phyloP scores from a whole-genome alignment of 768 basidiomycete genomes.

The Suillus paluster region DNA sequence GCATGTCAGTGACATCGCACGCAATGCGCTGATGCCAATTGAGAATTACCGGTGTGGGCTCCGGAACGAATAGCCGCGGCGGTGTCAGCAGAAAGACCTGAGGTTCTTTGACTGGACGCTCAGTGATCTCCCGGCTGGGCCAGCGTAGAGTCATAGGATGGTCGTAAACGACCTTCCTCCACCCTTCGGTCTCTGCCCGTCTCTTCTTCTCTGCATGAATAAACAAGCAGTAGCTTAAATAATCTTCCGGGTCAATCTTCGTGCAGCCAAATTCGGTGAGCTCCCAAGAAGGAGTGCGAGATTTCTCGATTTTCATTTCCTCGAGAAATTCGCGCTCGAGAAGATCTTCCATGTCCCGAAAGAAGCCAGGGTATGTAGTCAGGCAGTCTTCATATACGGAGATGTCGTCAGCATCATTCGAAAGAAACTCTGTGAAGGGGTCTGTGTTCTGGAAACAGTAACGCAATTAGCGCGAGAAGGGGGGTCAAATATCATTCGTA shows the following conservation, averaged over 20 bases:
- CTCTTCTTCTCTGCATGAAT: slow-evolving; percentile 31
- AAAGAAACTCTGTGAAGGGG: not conserved
- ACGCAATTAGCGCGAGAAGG: not conserved
- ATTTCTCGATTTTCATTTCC: slow-evolving; percentile 10
- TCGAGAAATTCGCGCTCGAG: slow-evolving; percentile 16
- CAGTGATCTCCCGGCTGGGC: slow-evolving; percentile 18
- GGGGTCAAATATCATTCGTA: slow-evolving; percentile 13
- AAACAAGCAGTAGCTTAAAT: slow-evolving; percentile 29
- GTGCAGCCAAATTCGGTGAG: slow-evolving; percentile 32
- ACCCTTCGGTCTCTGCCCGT: slow-evolving; percentile 19
- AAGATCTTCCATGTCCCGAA: slow-evolving; percentile 22
- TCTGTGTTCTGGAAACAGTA: slow-evolving; percentile 19
- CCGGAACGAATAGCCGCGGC: not conserved
- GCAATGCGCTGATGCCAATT: slow-evolving; percentile 24
- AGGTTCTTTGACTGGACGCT: not conserved
- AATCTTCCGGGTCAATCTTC: slow-evolving; percentile 29
- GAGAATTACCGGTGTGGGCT: slow-evolving; percentile 16
- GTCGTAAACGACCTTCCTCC: slow-evolving; percentile 26
- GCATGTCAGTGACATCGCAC: slow-evolving; percentile 33
- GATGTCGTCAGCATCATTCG: slow-evolving; percentile 18
- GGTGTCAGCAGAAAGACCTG: not conserved
- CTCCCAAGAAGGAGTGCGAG: slow-evolving; percentile 30
- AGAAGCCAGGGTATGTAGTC: slow-evolving; percentile 22
- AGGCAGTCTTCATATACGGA: slow-evolving; percentile 37
- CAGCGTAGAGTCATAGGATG: slow-evolving; percentile 22